Base-by-base conservation (phyloP, 495 filamentous ascomycete species). In the Xylaria grammica region DNA sequence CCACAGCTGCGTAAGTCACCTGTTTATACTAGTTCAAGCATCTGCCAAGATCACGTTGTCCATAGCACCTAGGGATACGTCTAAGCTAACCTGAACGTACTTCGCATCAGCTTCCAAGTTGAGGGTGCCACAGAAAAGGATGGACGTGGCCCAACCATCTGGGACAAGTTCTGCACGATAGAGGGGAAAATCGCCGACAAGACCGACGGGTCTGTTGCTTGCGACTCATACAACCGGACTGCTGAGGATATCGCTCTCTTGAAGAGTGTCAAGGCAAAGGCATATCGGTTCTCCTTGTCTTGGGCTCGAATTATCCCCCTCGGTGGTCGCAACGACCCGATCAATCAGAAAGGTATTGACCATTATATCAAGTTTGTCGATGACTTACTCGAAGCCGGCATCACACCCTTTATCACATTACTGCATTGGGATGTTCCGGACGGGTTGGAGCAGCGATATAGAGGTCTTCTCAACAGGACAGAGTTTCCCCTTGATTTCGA, bases 241-340 rank as follows among this genome's bases (percentile, higher is more conserved):
- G 79, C 80, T 36, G 88, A 92, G 76, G 90, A 92, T 68, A 92
- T 93, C 68, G 87, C 76, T 9, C 81, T 92, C 40, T 76, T 92
- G 68, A 91, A 91, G 75, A 73, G 78, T 45, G 83, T 85, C 34
- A 84, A 86, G 48, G 86, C 88, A 54, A 82, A 81, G 62, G 82
- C 84, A 32, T 92, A 92, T 76, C 88, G 89, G 63, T 93, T 93
- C 75, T 92, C 90, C 30, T 75, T 92, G 56, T 88, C 89, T 45
- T 92, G 90, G 90, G 86, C 81, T 27, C 85, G 90, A 46, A 85
- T 92, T 65, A 90, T 92, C 65, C 89, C 90, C 24, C 74, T 86
- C 51, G 85, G 86, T 57, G 84, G 85, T 48, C 84, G 85, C 63
- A 84, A 84, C 67, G 86, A 88, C 67, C 84, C 85, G 38, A 72